Evolutionary conservation across 2,329 filamentous ascomycete genomes (phyloP).

Genomic region (Nigrograna mackinnonii): DNA sequence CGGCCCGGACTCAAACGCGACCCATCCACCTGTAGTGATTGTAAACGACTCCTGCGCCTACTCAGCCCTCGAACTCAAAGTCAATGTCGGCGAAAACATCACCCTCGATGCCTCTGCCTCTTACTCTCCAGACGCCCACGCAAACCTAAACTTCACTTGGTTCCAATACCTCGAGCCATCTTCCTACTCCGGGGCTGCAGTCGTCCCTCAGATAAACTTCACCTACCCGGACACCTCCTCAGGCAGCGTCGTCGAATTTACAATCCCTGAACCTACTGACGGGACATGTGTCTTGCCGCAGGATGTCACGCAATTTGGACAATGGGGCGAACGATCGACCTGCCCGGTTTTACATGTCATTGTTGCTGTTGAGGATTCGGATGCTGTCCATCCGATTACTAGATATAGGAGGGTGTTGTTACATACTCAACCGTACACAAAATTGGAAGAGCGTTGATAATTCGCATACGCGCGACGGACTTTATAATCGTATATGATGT

Average conservation of each 20-base stretch:
- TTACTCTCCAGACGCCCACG: constrained; percentile 48
- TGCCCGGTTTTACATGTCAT: constrained; percentile 12
- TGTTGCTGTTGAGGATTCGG: constrained; percentile 7
- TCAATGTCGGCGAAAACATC: constrained; percentile 36
- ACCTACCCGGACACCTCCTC: constrained; percentile 2
- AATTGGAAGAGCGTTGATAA: no score
- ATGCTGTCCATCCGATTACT: constrained; percentile 9
- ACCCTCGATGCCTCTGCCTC: constrained; percentile 45
- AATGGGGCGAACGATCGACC: constrained; percentile 7
- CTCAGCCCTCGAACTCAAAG: constrained; percentile 34
- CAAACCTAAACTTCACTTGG: constrained; percentile 47
- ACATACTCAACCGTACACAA: constrained; percentile 2
- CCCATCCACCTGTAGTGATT: constrained; percentile 49
- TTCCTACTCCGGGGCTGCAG: constrained; percentile 40
- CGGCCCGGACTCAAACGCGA: constrained; percentile 15
- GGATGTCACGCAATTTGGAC: constrained; percentile 9
- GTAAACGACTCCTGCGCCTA: constrained; percentile 40
- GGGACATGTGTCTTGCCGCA: constrained; percentile 7
- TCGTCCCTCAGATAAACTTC: constrained; percentile 11
- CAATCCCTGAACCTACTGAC: constrained; percentile 4
- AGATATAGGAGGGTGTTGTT: constrained; percentile 15
- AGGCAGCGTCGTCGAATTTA: constrained; percentile 2
- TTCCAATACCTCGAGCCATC: constrained; percentile 46
- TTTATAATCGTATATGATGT: no score
- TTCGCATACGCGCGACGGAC: no score